Evolutionary conservation across 176 grass and related monocot species (phyloP).

Genomic region (Pontederia crassipes): DNA sequence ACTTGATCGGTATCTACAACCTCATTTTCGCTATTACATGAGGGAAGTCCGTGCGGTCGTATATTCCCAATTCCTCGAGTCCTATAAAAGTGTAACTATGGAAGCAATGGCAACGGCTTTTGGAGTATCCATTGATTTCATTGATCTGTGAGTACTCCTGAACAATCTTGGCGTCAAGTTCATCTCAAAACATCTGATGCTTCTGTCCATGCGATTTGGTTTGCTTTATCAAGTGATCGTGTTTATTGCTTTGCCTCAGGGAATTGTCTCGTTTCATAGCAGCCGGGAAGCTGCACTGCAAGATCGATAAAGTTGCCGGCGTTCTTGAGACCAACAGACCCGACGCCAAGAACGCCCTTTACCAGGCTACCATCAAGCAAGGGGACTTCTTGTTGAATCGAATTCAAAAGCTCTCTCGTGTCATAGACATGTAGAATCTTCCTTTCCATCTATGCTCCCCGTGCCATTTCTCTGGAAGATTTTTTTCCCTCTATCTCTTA

Average conservation of each 20-base stretch:
- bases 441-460: too few relatives aligned
- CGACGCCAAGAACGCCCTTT: constrained; percentile 84
- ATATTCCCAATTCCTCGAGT: constrained; percentile 93
- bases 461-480: too few relatives aligned
- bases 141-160: constrained; percentile 63
- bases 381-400: constrained; percentile 92
- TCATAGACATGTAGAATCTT: constrained; percentile 58
- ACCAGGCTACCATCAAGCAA: constrained; percentile 98
- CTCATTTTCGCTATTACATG: constrained; percentile 94
- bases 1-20: constrained; percentile 79
- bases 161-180: neutral
- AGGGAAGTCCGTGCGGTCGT: constrained; percentile 83
- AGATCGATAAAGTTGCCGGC: constrained; percentile 94
- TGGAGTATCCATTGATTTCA: constrained; percentile 90
- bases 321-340: constrained; percentile 88
- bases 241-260: constrained; percentile 16
- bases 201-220: too few relatives aligned
- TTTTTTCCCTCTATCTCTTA: too few relatives aligned
- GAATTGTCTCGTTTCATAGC: constrained; percentile 96
- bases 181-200: too few relatives aligned
- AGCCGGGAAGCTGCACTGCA: constrained; percentile 95
- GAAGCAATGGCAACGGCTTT: constrained; percentile 92
- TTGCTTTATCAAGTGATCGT: neutral
- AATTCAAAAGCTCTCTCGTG: constrained; percentile 89
- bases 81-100: constrained; percentile 98